A percentile compares a stretch with the other conserved stretches of the same genome.
Conservation (phyloP, 345 rosid genomes). For the Salix viminalis region DNA sequence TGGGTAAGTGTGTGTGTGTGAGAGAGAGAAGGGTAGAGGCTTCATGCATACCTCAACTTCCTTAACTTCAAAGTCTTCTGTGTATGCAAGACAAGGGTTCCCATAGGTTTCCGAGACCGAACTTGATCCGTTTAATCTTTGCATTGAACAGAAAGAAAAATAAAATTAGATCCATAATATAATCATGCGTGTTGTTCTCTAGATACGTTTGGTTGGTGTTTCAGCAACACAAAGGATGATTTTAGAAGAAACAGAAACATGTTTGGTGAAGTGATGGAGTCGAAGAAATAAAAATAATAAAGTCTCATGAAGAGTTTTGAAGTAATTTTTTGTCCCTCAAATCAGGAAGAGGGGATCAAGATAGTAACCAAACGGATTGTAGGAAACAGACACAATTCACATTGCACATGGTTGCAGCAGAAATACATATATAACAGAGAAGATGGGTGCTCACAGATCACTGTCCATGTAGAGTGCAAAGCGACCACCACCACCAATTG, state of each 20-base stretch:
- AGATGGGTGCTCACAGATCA: conserved; percentile 58
- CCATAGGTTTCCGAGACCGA: conserved; percentile 89
- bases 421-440: not conserved
- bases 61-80: conserved; percentile 84
- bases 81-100: conserved; percentile 74
- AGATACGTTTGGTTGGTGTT: too few species aligned
- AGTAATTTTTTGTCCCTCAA: too few species aligned
- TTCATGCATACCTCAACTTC: conserved; percentile 72
- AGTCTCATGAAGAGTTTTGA: too few species aligned
- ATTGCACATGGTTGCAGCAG: not conserved
- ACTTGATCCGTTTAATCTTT: conserved; percentile 83
- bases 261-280: too few species aligned
- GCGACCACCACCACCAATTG: conserved; percentile 92
- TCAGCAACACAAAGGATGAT: too few species aligned
- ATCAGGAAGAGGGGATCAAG: too few species aligned
- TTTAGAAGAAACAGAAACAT: too few species aligned
- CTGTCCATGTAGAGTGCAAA: conserved; percentile 87
- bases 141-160: not conserved
- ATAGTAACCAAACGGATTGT: too few species aligned
- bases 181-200: not conserved
- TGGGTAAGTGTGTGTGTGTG: not conserved
- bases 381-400: not conserved
- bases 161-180: not conserved
- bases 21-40: not conserved
- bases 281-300: too few species aligned